These are phyloP conservation scores for Tetrahymena malaccensis DNA, from an alignment of 73 alveolate species.

Conservation along the genomic window DNA sequence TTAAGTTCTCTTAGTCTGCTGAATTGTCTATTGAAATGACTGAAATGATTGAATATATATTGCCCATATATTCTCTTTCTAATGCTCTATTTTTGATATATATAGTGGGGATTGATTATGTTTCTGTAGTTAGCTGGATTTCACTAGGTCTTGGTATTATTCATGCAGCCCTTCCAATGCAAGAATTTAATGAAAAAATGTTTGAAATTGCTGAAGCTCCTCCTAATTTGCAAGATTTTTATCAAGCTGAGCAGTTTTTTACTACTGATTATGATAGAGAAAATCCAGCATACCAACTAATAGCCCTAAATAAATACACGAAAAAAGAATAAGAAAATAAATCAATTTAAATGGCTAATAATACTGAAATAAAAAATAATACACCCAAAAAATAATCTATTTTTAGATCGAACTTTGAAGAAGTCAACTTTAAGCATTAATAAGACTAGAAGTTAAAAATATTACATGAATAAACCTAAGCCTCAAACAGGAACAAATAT, in stretches of 20 bases:
- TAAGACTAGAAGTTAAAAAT: too few species aligned
- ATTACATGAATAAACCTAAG: not conserved
- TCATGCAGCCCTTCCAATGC: slow-evolving; percentile 37
- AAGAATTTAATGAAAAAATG: slow-evolving; percentile 5
- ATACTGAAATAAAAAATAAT: too few species aligned
- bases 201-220: slow-evolving; percentile 1
- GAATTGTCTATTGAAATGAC: slow-evolving; percentile 35
- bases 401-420: not conserved
- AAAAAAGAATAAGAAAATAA: not conserved
- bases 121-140: not conserved
- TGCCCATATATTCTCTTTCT: slow-evolving; percentile 25
- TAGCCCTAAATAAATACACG: not conserved
- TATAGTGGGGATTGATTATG: slow-evolving; percentile 12
- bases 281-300: slow-evolving; percentile 23
- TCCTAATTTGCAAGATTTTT: not conserved
- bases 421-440: too few species aligned
- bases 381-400: not conserved
- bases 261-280: slow-evolving; percentile 39
- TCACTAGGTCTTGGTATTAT: not conserved
- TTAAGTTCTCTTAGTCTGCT: slow-evolving; percentile 15
- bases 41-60: slow-evolving; percentile 21
- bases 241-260: slow-evolving; percentile 11
- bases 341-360: not conserved
- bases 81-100: not conserved
- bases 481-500: too few species aligned